A percentile compares a stretch with the other conserved stretches of the same genome.
phyloP scores from a whole-genome alignment of 2,329 filamentous ascomycete species.

The Xylariaceae sp. region DNA sequence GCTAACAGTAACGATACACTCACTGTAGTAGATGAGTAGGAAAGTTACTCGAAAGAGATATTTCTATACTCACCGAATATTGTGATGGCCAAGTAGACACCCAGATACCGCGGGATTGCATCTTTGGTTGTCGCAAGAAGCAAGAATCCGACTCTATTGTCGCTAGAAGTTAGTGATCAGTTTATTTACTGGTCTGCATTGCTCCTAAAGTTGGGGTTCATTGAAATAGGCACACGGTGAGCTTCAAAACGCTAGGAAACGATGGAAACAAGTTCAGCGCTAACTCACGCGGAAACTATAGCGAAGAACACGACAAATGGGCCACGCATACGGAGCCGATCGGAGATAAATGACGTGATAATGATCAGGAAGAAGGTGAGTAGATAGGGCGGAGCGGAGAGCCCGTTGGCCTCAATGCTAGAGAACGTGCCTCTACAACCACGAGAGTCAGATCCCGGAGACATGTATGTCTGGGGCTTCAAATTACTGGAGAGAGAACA shows the following conservation, averaged over 20 bases:
- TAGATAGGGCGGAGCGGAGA: constrained; percentile 38
- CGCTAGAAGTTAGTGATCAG: too few species aligned
- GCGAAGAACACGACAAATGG: constrained; percentile 35
- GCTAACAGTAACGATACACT: constrained; percentile 32
- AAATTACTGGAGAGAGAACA: too few species aligned
- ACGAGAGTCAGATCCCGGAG: too few species aligned
- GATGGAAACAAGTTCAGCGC: too few species aligned
- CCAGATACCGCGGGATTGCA: constrained; percentile 34
- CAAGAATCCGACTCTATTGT: constrained; percentile 40
- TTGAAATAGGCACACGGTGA: too few species aligned
- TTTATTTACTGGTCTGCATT: too few species aligned
- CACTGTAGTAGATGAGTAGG: too few species aligned
- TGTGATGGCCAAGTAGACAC: constrained; percentile 36
- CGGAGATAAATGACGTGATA: constrained; percentile 32
- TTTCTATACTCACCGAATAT: too few species aligned
- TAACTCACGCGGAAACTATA: constrained; percentile 31
- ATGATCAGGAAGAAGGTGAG: constrained; percentile 39
- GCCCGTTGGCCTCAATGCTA: constrained; percentile 33
- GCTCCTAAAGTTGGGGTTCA: too few species aligned
- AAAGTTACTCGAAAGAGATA: too few species aligned
- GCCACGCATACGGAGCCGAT: constrained; percentile 34
- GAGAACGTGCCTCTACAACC: constrained; percentile 33
- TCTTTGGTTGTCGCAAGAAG: constrained; percentile 34
- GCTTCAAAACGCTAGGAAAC: too few species aligned
- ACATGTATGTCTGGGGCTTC: too few species aligned